Evolutionary conservation across 2,329 filamentous ascomycete species (phyloP).

Genomic region (Juglanconis juglandina): DNA sequence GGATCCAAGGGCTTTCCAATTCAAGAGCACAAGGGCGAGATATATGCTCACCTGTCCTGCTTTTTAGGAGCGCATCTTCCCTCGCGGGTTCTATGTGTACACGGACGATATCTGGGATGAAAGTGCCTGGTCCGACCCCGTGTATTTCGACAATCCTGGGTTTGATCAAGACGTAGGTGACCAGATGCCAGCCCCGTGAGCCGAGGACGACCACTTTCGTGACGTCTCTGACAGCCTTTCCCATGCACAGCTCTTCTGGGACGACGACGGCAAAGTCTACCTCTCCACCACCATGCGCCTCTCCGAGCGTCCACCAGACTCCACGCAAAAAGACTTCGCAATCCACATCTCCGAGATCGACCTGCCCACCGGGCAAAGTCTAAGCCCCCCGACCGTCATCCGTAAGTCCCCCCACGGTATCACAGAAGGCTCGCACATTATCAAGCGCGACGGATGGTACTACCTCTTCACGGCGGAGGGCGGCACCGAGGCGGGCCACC

Average conservation of each 20-base stretch:
- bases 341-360: slow-evolving; percentile 45
- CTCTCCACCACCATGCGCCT: slow-evolving; percentile 41
- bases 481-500: slow-evolving; percentile 46
- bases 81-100: slow-evolving; percentile 51
- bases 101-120: slow-evolving; percentile 52
- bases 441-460: slow-evolving; percentile 32
- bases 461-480: slow-evolving; percentile 40
- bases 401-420: slow-evolving; percentile 36
- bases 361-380: slow-evolving; percentile 36
- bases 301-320: slow-evolving; percentile 32
- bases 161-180: slow-evolving; percentile 49
- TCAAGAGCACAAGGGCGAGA: not conserved
- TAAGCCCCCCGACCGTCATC: slow-evolving; percentile 33
- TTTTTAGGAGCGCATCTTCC: slow-evolving; percentile 42
- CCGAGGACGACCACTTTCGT: not conserved
- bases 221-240: not conserved
- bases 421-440: slow-evolving; percentile 41
- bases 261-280: slow-evolving; percentile 47
- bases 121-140: slow-evolving; percentile 48
- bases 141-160: slow-evolving; percentile 52
- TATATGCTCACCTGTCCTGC: not conserved
- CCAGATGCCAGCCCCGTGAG: not conserved
- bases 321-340: slow-evolving; percentile 48
- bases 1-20: too few relatives aligned
- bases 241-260: slow-evolving; percentile 40